Conservation (phyloP, 306 rosid genomes). For the Quillaja saponaria region DNA sequence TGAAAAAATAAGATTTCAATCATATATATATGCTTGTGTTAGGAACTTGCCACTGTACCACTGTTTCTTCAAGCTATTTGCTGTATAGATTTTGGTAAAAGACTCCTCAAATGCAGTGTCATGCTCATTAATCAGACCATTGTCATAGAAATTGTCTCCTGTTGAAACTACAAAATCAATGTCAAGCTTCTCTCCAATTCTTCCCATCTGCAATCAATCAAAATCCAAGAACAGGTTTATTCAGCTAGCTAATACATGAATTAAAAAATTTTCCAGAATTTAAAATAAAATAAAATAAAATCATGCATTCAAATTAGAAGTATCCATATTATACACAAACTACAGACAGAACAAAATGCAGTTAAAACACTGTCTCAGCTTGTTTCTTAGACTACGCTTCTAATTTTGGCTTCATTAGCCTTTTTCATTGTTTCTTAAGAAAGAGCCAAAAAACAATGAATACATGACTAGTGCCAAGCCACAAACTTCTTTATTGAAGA, state of each 20-base stretch:
- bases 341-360: not conserved
- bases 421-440: not conserved
- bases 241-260: slow-evolving; percentile 2
- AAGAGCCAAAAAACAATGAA: not conserved
- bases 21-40: slow-evolving; percentile 5
- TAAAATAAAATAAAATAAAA: not conserved
- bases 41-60: slow-evolving; percentile 55
- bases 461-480: too few species aligned
- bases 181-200: slow-evolving; percentile 49
- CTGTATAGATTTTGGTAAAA: slow-evolving; percentile 46
- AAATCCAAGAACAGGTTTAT: not conserved
- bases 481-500: not conserved
- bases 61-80: slow-evolving; percentile 48
- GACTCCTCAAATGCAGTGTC: slow-evolving; percentile 51
- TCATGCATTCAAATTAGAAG: too few species aligned
- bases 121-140: slow-evolving; percentile 39
- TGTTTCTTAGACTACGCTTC: not conserved
- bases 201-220: slow-evolving; percentile 47
- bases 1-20: not conserved
- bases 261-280: not conserved
- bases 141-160: slow-evolving; percentile 60
- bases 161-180: slow-evolving; percentile 56
- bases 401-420: not conserved
- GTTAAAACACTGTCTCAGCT: not conserved
- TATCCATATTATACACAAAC: not conserved